Conservation (phyloP, 1,284 basidiomycete species). For the Omphalotus olearius region DNA sequence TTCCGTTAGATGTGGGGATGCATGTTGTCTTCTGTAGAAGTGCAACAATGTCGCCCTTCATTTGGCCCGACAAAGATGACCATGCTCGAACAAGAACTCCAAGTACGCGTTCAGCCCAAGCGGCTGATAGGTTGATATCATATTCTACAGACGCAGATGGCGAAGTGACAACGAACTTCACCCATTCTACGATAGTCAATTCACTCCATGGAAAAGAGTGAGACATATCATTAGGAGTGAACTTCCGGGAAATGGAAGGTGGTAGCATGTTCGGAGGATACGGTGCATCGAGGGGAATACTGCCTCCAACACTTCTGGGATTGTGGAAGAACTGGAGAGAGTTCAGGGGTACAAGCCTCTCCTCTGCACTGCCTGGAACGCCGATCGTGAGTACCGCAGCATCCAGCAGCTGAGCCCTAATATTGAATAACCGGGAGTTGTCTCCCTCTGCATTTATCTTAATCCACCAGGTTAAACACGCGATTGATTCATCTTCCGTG, state of each 20-base stretch:
- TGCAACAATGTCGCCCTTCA: conserved; percentile 54
- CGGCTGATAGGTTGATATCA: conserved; percentile 65
- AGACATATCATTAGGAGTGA: conserved; percentile 54
- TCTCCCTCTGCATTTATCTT: conserved; percentile 50
- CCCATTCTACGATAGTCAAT: conserved; percentile 75
- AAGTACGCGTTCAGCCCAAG: conserved; percentile 85
- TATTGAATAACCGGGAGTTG: conserved; percentile 37
- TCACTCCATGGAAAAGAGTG: conserved; percentile 79
- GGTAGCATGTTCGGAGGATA: conserved; percentile 80
- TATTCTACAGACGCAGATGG: conserved; percentile 44
- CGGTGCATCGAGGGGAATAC: conserved; percentile 81
- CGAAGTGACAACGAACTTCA: conserved; percentile 60
- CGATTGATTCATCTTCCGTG: conserved; percentile 69
- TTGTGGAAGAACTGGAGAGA: conserved; percentile 76
- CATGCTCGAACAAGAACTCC: conserved; percentile 71
- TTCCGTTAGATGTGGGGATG: conserved; percentile 81
- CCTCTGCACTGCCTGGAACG: conserved; percentile 32
- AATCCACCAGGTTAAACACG: conserved; percentile 91
- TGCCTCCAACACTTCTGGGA: conserved; percentile 48
- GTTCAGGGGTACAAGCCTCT: conserved; percentile 65
- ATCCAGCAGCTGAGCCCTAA: conserved; percentile 63
- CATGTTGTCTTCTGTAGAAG: conserved; percentile 67
- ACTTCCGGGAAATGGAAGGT: conserved; percentile 59
- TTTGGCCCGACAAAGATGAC: conserved; percentile 59
- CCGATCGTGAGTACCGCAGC: conserved; percentile 59